Percentiles rank a stretch among this genome's conserved stretches.
Conservation (phyloP, 169 alveolate species). For the Blepharisma undulans region DNA sequence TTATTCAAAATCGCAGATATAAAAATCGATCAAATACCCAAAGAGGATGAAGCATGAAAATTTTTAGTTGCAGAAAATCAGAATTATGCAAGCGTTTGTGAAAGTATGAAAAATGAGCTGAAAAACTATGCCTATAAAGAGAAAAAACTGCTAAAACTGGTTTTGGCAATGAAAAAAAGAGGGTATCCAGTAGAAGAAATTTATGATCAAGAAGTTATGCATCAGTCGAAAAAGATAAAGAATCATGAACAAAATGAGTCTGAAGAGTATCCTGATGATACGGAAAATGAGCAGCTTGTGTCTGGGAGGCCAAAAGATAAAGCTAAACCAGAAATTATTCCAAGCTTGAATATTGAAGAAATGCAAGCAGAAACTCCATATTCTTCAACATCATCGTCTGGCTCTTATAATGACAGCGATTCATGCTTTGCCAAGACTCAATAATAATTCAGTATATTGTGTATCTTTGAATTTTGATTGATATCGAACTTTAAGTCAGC, state of each 20-base stretch:
- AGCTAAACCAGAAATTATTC: background rate
- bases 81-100: background rate
- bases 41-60: constrained; percentile 1
- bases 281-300: background rate
- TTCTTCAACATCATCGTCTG: background rate
- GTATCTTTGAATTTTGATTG: background rate
- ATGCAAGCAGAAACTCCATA: background rate
- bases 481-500: background rate
- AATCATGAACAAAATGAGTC: background rate
- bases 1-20: background rate
- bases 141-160: constrained; percentile 18
- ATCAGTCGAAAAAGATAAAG: background rate
- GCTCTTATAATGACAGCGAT: background rate
- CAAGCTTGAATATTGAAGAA: background rate
- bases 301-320: background rate
- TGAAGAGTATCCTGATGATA: background rate
- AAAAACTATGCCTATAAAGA: background rate
- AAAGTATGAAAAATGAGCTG: background rate
- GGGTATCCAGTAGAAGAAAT: constrained; percentile 36
- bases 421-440: background rate
- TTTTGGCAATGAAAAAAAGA: constrained; percentile 1
- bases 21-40: constrained; percentile 1
- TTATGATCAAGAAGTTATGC: background rate
- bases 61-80: constrained; percentile 1
- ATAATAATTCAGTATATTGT: background rate